Conservation (phyloP, 805 yeast species). For the Saccharomycopsis guyanensis region DNA sequence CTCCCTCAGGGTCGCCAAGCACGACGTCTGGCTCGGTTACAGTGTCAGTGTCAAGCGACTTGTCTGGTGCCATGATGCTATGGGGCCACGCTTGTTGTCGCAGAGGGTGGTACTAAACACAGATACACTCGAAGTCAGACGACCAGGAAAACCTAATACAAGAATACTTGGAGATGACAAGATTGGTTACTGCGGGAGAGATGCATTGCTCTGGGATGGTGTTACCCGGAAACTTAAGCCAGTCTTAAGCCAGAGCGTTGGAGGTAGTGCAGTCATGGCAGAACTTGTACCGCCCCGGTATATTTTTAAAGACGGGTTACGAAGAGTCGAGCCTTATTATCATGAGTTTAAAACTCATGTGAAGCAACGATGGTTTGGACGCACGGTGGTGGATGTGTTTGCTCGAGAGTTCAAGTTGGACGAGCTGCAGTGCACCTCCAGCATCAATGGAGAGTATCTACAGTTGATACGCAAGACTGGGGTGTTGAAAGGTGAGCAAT, state of each 20-base stretch:
- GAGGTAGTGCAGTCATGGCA: constrained; percentile 2
- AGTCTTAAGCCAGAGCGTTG: not conserved
- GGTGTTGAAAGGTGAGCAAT: not conserved
- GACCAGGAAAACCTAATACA: too few species aligned
- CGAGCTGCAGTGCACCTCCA: not conserved
- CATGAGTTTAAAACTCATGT: constrained; percentile 26
- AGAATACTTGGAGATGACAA: too few species aligned
- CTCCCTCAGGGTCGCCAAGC: too few species aligned
- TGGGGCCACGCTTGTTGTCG: too few species aligned
- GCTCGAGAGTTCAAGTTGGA: constrained; percentile 27
- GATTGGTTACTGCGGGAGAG: too few species aligned
- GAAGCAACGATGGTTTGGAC: constrained; percentile 31
- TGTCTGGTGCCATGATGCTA: too few species aligned
- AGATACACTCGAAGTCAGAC: too few species aligned
- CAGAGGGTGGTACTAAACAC: too few species aligned
- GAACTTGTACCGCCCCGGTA: constrained; percentile 1
- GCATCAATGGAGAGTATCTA: not conserved
- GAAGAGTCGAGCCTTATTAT: constrained; percentile 31
- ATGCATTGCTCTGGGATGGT: not conserved
- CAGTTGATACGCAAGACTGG: not conserved
- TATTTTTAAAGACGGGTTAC: constrained; percentile 24
- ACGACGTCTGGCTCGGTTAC: too few species aligned
- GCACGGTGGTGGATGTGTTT: constrained; percentile 29
- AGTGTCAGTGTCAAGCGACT: too few species aligned
- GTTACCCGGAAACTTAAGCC: not conserved